Evolutionary conservation across 176 grass and related monocot species (phyloP).

Genomic region (Eleusine indica): DNA sequence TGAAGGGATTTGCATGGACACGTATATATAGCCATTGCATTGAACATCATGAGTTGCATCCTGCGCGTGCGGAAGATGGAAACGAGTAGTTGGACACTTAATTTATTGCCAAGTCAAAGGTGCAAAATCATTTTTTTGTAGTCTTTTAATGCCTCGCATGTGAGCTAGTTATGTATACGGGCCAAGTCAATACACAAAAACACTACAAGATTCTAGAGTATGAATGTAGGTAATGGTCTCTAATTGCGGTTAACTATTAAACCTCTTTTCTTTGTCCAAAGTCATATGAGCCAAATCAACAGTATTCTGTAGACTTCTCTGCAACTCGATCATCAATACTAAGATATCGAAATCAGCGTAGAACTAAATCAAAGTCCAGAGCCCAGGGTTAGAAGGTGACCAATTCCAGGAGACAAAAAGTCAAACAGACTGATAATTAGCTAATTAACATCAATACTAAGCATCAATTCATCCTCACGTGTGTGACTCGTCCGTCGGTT

Average conservation of each 20-base stretch:
- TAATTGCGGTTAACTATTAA: background rate
- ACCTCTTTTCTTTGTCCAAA: background rate
- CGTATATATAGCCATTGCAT: background rate
- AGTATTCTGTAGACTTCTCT: too few species aligned
- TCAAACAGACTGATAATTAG: too few species aligned
- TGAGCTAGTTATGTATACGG: background rate
- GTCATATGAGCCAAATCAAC: background rate
- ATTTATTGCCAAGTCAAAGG: background rate
- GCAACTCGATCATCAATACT: too few species aligned
- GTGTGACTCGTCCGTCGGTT: too few species aligned
- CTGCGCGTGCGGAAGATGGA: background rate
- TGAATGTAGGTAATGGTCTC: background rate
- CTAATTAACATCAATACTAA: too few species aligned
- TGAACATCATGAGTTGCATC: background rate
- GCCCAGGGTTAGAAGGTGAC: too few species aligned
- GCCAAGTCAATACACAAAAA: background rate
- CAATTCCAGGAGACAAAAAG: too few species aligned
- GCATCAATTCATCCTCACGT: too few species aligned
- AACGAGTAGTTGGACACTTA: background rate
- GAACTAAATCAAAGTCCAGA: too few species aligned
- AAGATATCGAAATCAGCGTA: too few species aligned
- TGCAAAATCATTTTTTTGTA: background rate
- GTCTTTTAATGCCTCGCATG: too few species aligned
- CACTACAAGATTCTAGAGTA: background rate
- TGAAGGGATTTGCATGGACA: background rate